Percentiles rank a stretch among this genome's conserved stretches.
Conservation (phyloP, 2,329 filamentous ascomycete genomes). For the Aureobasidium zeae region DNA sequence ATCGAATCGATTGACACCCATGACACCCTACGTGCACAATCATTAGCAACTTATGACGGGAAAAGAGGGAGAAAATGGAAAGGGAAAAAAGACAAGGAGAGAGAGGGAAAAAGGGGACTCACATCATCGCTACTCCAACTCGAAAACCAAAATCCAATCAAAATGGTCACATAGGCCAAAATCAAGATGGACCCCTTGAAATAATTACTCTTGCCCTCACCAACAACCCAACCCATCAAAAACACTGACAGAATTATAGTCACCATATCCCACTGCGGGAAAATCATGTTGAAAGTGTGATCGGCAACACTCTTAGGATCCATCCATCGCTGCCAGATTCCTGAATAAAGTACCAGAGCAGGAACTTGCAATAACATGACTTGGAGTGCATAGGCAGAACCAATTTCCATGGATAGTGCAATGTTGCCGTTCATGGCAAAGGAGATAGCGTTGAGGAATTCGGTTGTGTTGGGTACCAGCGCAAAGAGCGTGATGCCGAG, state of each 20-base stretch:
- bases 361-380: slow-evolving; percentile 93
- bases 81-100: background rate
- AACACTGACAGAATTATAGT: slow-evolving; percentile 95
- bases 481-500: slow-evolving; percentile 94
- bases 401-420: slow-evolving; percentile 96
- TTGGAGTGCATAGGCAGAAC: slow-evolving; percentile 91
- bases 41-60: slow-evolving; percentile 8
- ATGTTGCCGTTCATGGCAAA: slow-evolving; percentile 99
- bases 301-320: slow-evolving; percentile 45
- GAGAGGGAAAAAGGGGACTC: slow-evolving; percentile 17
- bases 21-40: slow-evolving; percentile 20
- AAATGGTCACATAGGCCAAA: slow-evolving; percentile 83
- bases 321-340: slow-evolving; percentile 53
- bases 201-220: slow-evolving; percentile 98
- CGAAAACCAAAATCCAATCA: slow-evolving; percentile 85
- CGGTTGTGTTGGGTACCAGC: slow-evolving; percentile 93
- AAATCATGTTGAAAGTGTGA: slow-evolving; percentile 75
- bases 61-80: background rate
- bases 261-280: slow-evolving; percentile 99
- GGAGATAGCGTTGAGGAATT: slow-evolving; percentile 97
- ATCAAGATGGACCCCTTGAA: slow-evolving; percentile 97
- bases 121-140: slow-evolving; percentile 48
- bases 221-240: slow-evolving; percentile 92
- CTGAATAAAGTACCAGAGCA: slow-evolving; percentile 83
- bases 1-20: slow-evolving; percentile 40